Evolutionary conservation across 192 early-diverging fungal species (phyloP), one percentile per base, ranked within the genome.

Genomic region (Dissophora globulifera): DNA sequence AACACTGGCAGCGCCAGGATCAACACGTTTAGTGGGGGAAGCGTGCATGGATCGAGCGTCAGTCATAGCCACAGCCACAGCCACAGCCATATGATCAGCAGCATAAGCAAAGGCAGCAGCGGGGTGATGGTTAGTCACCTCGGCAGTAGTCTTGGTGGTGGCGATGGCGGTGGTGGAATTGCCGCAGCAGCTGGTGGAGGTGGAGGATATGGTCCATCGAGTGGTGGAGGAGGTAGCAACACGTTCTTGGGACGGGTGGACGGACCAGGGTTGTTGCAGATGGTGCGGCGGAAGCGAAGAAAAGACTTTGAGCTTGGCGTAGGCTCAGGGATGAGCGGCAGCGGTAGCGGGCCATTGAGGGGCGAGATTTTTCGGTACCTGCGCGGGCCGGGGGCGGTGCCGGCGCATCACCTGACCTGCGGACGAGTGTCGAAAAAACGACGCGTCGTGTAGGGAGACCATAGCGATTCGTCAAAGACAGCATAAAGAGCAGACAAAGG

Each of bases 401-500:
- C 32, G 1, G 58, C 68, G 2, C 53, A 67, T 8, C 27, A 43
- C 22, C 20, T 58, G 33, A 46, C 47, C 10, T 58, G 48, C 30
- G 64, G 56, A 11, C 69, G 69, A 17, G 69, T 72, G 33, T 58
- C 53, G 29, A 72, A 72, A 41, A 30, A 61, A 32, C 51, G 54
- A 50, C 69, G 69, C 33, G 40, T 60, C n/a, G 35, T 45, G 26
- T 64, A 64, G 41, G 10, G n/a, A n/a, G n/a, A n/a, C n/a, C n/a
- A n/a, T n/a, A n/a, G n/a, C n/a, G n/a, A n/a, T n/a, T n/a, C n/a
- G n/a, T n/a, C n/a, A n/a, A n/a, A n/a, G n/a, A n/a, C n/a, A n/a
- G n/a, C n/a, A n/a, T n/a, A n/a, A n/a, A n/a, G n/a, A n/a, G n/a
- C n/a, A n/a, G n/a, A n/a, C n/a, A n/a, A n/a, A n/a, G n/a, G n/a